These are phyloP conservation scores for Uronychia setigera DNA, from an alignment of 73 alveolate species.

Conservation along the genomic window DNA sequence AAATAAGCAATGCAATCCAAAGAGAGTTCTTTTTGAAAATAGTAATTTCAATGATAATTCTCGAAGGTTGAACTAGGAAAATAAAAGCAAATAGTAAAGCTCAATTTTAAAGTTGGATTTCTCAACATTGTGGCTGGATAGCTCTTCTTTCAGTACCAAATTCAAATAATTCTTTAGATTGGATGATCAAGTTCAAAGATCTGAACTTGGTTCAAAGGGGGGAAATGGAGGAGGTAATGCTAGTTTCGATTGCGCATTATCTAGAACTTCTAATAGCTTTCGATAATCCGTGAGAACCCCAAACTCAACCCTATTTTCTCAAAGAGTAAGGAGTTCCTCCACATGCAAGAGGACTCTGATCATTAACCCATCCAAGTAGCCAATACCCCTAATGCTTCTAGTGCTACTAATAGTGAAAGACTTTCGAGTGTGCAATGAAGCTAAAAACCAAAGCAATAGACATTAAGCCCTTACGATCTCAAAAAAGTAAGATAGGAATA, in stretches of 20 bases:
- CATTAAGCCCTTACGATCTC: neutral
- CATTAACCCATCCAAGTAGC: neutral
- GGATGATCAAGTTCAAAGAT: neutral
- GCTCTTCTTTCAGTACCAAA: neutral
- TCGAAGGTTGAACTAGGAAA: slow-evolving; percentile 12
- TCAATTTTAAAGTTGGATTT: slow-evolving; percentile 16
- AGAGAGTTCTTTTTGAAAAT: slow-evolving; percentile 14
- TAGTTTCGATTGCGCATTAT: neutral
- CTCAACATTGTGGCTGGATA: neutral
- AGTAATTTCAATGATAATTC: neutral
- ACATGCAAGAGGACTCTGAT: neutral
- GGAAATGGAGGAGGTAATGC: neutral
- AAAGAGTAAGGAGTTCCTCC: neutral
- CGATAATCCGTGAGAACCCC: slow-evolving; percentile 36
- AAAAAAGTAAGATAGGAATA: neutral
- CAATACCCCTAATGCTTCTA: neutral
- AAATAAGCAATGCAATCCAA: slow-evolving; percentile 8
- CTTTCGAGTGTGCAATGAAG: neutral
- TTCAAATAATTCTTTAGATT: neutral
- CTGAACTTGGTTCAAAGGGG: neutral
- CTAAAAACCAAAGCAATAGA: neutral
- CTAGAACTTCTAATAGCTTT: neutral
- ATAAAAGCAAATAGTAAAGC: neutral
- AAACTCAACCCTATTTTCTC: neutral
- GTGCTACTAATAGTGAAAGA: no score